Evolutionary conservation across 495 filamentous ascomycete genomes (phyloP), one percentile per base, ranked within the genome.

Genomic region (Podospora australis): DNA sequence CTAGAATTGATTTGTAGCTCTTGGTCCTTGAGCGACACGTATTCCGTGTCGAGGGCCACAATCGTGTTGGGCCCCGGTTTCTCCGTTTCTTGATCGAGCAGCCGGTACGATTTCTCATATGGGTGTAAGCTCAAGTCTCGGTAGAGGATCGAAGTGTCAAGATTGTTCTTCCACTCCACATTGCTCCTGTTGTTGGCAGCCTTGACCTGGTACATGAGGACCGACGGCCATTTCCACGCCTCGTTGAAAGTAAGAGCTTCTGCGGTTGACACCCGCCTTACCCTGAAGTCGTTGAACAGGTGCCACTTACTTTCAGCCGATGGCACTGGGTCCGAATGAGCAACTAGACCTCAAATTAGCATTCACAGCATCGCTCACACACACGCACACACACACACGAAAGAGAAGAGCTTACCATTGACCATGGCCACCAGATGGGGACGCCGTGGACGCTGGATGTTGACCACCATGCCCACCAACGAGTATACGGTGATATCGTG

Each of bases 231-330:
- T 70, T 96, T 99, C 91, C 94, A 97, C 6, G 79, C 72, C 19
- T 86, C 78, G 28, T 87, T 90, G 58, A 97, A 97, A 11, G 82
- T 80, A 10, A 97, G 70, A 4, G 94, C 94, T 60, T 97, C 90
- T 28, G 86, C 84, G 7, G 56, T 70, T 11, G 82, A 74, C 14
- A 95, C 75, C n/a, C 83, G 79, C 4, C 85, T 79, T 25, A 99
- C 92, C 10, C 94, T 71, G 54, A 99, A 99, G 66, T 99, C 92
- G 46, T 99, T 99, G 67, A 99, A 95, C 4, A 99, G 62, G 58
- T 96, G 87, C 92, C 92, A 99, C 51, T 80, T 80, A 53, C 71
- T 78, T 44, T 79, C 71, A 1, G 61, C 62, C 6, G 79, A 70
- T 4, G 74, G 54, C 5, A 73, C 67, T 1, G 67, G 62, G 17